Evolutionary conservation across 202 grass and related monocot genomes (phyloP).

Genomic region (Brachypodium distachyon): DNA sequence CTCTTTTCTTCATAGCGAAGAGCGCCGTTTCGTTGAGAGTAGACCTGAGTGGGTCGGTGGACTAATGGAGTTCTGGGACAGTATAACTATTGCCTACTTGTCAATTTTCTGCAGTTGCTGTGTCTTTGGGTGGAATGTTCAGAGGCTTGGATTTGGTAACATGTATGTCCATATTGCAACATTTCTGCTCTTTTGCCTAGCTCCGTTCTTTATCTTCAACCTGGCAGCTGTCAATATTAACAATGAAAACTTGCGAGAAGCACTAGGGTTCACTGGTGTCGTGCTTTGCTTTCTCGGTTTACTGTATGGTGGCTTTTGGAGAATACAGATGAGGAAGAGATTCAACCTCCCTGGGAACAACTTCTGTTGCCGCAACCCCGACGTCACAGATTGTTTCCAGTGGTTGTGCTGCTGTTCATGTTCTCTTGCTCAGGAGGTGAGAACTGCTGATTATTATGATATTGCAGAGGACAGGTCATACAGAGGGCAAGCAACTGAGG

Average conservation of each 20-base stretch:
- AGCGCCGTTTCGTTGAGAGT: slow-evolving; percentile 38
- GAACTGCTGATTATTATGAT: slow-evolving; percentile 79
- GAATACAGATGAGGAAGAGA: slow-evolving; percentile 98
- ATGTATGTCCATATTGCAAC: slow-evolving; percentile 96
- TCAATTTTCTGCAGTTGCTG: slow-evolving; percentile 94
- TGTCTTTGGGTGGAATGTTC: slow-evolving; percentile 99
- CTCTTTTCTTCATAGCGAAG: slow-evolving; percentile 65
- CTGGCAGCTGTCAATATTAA: slow-evolving; percentile 80
- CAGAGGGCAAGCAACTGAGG: slow-evolving; percentile 8
- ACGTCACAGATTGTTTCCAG: slow-evolving; percentile 56
- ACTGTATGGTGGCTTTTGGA: slow-evolving; percentile 96
- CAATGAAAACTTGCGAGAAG: slow-evolving; percentile 41
- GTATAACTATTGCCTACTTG: slow-evolving; percentile 77
- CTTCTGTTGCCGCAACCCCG: slow-evolving; percentile 63
- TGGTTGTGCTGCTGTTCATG: slow-evolving; percentile 89
- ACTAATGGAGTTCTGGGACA: slow-evolving; percentile 81
- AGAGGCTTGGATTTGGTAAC: slow-evolving; percentile 96
- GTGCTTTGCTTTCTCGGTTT: slow-evolving; percentile 80
- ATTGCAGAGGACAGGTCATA: slow-evolving; percentile 53
- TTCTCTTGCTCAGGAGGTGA: slow-evolving; percentile 85
- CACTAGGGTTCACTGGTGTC: slow-evolving; percentile 60
- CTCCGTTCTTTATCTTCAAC: slow-evolving; percentile 97
- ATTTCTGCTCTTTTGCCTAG: slow-evolving; percentile 84
- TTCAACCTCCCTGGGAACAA: slow-evolving; percentile 61
- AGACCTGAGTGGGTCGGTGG: slow-evolving; percentile 70